phyloP scores from a whole-genome alignment of 306 rosid genomes.

The Rosa lucieae region DNA sequence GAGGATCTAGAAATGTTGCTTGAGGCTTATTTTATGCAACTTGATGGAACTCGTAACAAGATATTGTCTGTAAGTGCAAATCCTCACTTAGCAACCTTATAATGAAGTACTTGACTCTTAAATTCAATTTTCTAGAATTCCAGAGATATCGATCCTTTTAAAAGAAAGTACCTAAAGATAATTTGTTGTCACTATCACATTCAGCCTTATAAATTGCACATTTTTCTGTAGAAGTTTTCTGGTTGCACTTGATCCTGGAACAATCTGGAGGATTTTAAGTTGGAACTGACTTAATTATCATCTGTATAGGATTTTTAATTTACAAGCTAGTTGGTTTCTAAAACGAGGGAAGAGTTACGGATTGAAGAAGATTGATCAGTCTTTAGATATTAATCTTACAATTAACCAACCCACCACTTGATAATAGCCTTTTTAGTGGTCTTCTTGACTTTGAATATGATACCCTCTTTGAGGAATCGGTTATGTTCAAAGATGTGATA shows the following conservation, averaged over 20 bases:
- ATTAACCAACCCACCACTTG: neutral
- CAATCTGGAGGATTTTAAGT: neutral
- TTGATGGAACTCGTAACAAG: slow-evolving; percentile 97
- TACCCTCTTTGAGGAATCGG: neutral
- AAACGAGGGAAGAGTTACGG: neutral
- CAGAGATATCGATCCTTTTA: neutral
- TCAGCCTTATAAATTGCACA: neutral
- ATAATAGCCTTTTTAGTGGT: neutral
- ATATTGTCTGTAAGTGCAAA: slow-evolving; percentile 81
- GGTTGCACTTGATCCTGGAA: neutral
- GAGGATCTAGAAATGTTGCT: slow-evolving; percentile 99
- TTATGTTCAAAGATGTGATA: neutral
- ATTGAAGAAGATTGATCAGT: neutral
- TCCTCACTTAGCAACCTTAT: neutral
- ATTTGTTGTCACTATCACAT: neutral
- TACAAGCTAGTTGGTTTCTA: neutral
- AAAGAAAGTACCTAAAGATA: neutral
- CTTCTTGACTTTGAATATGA: neutral
- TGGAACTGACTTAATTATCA: neutral
- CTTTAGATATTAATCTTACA: too few relatives aligned
- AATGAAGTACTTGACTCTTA: neutral
- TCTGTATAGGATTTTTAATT: neutral
- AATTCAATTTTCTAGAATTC: neutral
- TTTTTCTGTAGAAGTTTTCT: neutral
- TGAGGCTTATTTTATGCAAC: slow-evolving; percentile 97